These are phyloP conservation scores for Knoxia roxburghii DNA, from an alignment of 257 asterid genomes.

Conservation along the genomic window DNA sequence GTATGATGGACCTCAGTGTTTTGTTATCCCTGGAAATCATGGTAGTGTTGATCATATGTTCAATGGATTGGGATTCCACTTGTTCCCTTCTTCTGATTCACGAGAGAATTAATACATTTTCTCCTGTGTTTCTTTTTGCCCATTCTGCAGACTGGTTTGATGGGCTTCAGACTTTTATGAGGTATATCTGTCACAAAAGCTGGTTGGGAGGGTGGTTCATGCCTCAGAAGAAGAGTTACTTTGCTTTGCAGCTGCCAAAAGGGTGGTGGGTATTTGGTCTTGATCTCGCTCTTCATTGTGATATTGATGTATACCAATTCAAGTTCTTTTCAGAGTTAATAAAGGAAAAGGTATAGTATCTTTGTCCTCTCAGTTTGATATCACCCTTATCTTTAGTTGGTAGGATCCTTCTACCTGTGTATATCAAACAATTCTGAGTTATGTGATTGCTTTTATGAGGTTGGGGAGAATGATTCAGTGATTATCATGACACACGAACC, in stretches of 20 bases:
- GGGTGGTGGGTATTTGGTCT: constrained; percentile 99
- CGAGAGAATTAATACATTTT: not conserved
- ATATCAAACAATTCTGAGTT: not conserved
- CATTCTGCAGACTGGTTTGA: constrained; percentile 89
- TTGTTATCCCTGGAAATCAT: constrained; percentile 96
- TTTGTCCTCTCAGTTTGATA: too few relatives aligned
- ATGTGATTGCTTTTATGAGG: constrained; percentile 37
- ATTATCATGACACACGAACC: constrained; percentile 98
- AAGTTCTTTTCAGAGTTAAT: constrained; percentile 85
- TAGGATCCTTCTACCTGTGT: not conserved
- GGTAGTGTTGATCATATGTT: constrained; percentile 57
- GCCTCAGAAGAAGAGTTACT: constrained; percentile 98
- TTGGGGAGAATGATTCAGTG: constrained; percentile 71
- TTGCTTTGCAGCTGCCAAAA: constrained; percentile 91
- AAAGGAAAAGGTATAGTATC: constrained; percentile 79
- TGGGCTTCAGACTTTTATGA: constrained; percentile 98
- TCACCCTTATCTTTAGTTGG: not conserved
- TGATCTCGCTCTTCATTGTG: constrained; percentile 94
- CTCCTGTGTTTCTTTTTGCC: constrained; percentile 10
- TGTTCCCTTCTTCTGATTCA: not conserved
- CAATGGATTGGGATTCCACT: constrained; percentile 1
- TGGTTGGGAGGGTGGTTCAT: constrained; percentile 99
- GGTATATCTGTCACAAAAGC: constrained; percentile 94
- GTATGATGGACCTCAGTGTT: constrained; percentile 94
- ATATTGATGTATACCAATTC: constrained; percentile 90